These are phyloP conservation scores for Rachicladosporium sp. DNA, from an alignment of 2,329 filamentous ascomycete genomes.

Conservation along the genomic window DNA sequence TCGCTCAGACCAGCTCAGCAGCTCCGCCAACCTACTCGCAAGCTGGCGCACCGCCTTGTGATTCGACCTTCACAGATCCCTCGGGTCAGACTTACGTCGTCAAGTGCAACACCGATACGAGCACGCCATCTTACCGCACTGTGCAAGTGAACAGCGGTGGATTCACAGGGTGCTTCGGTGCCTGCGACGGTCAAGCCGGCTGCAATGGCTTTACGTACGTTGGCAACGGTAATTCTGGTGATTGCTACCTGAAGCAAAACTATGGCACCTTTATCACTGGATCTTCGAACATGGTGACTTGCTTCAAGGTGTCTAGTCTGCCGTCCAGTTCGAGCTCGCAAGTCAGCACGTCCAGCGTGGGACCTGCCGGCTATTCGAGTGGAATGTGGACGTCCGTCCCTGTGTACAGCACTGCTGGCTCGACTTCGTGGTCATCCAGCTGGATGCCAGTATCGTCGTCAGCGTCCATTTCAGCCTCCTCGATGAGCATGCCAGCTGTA, in stretches of 20 bases:
- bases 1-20: not conserved
- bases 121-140: not conserved
- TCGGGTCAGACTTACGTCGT: slow-evolving; percentile 1
- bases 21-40: not conserved
- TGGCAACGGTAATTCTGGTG: slow-evolving; percentile 3
- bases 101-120: slow-evolving; percentile 3
- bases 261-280: not conserved
- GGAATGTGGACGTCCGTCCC: too few species aligned
- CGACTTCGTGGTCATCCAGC: too few species aligned
- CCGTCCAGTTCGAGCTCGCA: too few species aligned
- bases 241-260: slow-evolving; percentile 9
- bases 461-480: too few species aligned
- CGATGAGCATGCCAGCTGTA: too few species aligned
- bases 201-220: slow-evolving; percentile 7
- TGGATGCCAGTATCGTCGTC: too few species aligned
- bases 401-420: too few species aligned
- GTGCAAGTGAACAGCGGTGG: slow-evolving; percentile 4
- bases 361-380: too few species aligned
- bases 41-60: not conserved
- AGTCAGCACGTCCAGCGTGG: too few species aligned
- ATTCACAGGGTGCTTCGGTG: slow-evolving; percentile 5
- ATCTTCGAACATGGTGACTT: too few species aligned
- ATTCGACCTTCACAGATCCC: slow-evolving; percentile 1
- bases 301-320: too few species aligned
- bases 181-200: slow-evolving; percentile 4